Evolutionary conservation across 2,329 filamentous ascomycete species (phyloP), one percentile per base, ranked within the genome.

Genomic region (Acrocalymma vagum): DNA sequence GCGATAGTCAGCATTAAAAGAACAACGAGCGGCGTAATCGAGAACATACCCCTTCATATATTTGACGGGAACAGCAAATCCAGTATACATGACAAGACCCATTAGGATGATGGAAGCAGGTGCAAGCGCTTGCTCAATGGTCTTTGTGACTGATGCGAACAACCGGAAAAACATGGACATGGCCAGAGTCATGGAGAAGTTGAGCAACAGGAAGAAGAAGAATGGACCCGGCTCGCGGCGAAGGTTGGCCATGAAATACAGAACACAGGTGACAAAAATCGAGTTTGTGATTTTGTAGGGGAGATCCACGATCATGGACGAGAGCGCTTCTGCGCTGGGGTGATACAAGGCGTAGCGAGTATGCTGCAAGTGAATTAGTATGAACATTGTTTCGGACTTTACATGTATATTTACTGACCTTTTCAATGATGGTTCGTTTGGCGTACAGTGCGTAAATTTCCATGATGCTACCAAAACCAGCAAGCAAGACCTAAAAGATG

Each of bases 371-470:
- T 4, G 9, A 17, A 21, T 52, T 17, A 52, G 48, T 21, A 5
- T 30, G n/a, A n/a, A n/a, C n/a, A n/a, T n/a, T n/a, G n/a, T n/a
- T n/a, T n/a, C n/a, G n/a, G n/a, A n/a, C n/a, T n/a, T n/a, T n/a
- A n/a, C n/a, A n/a, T n/a, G n/a, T n/a, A n/a, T 25, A n/a, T 7
- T 15, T 9, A 24, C 38, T 26, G 15, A 50, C 50, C 66, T 95
- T 95, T 62, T 95, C 90, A 42, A 96, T 87, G 55, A 95, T 95
- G 1, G 87, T 85, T 15, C 91, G 85, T 78, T 95, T 89, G 1
- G 87, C 81, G 61, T 92, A 96, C 2, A 95, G 45, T 15, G 35
- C 45, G 67, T 95, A 92, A 29, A 65, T 60, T 30, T 86, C 83
- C 0, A 76, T 69, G 37, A 83, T 78, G 9, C 79, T 76, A 1